phyloP scores from a whole-genome alignment of 768 basidiomycete species.

The Lentinula detonsa region DNA sequence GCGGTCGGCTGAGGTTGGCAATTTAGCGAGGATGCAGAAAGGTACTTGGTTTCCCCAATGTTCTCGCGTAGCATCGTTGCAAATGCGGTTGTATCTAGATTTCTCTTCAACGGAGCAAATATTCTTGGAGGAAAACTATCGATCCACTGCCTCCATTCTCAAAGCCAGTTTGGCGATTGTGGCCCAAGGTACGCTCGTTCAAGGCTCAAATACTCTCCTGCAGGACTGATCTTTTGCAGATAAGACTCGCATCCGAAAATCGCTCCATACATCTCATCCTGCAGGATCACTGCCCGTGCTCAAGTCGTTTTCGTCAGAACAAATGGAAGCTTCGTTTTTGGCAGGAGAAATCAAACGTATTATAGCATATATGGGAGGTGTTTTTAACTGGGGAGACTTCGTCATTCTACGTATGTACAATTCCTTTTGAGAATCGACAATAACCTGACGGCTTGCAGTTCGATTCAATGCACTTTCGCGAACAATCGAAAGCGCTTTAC shows the following conservation, averaged over 20 bases:
- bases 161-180: slow-evolving; percentile 71
- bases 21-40: slow-evolving; percentile 65
- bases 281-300: slow-evolving; percentile 56
- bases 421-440: neutral
- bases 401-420: slow-evolving; percentile 65
- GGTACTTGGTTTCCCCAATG: slow-evolving; percentile 25
- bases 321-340: slow-evolving; percentile 65
- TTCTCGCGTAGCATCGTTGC: neutral
- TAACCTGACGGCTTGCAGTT: slow-evolving; percentile 34
- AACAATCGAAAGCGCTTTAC: slow-evolving; percentile 66
- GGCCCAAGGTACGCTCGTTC: slow-evolving; percentile 55
- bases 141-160: slow-evolving; percentile 75
- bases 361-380: slow-evolving; percentile 71
- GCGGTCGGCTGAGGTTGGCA: slow-evolving; percentile 75
- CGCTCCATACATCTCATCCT: slow-evolving; percentile 63
- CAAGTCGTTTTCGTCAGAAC: slow-evolving; percentile 43
- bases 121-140: slow-evolving; percentile 81
- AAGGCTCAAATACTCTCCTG: neutral
- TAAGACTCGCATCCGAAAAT: slow-evolving; percentile 68
- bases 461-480: slow-evolving; percentile 79
- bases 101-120: slow-evolving; percentile 63
- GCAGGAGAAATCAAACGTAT: slow-evolving; percentile 65
- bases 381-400: slow-evolving; percentile 70
- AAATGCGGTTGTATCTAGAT: slow-evolving; percentile 32
- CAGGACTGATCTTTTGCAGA: slow-evolving; percentile 34